A percentile compares a stretch with the other conserved stretches of the same genome.
These are phyloP conservation scores for Colletotrichum lini DNA, from an alignment of 2,329 filamentous ascomycete species.

Conservation along the genomic window DNA sequence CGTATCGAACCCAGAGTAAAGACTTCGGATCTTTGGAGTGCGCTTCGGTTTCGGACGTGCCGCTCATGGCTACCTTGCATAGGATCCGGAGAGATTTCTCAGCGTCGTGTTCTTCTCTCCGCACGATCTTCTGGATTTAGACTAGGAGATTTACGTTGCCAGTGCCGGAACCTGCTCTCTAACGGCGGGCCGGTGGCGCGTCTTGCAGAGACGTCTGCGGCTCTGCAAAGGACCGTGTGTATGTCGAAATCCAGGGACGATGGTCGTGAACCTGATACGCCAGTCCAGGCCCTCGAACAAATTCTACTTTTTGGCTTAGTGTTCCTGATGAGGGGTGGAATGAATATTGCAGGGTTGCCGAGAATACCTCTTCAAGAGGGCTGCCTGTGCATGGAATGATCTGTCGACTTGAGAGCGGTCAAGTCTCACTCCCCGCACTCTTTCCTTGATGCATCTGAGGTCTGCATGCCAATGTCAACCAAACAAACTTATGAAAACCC, in stretches of 20 bases:
- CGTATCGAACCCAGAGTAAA: background rate
- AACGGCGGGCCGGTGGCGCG: background rate
- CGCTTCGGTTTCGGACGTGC: background rate
- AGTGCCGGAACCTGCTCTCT: background rate
- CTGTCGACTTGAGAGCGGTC: too few species aligned
- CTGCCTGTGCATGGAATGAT: too few species aligned
- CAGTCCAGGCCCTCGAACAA: background rate
- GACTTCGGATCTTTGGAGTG: background rate
- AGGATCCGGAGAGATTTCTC: too few species aligned
- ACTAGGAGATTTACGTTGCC: background rate
- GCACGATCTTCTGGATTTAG: background rate
- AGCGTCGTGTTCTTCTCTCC: background rate
- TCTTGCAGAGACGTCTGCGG: background rate
- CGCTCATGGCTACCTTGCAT: background rate
- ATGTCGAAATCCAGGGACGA: background rate
- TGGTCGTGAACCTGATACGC: background rate
- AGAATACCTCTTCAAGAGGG: too few species aligned
- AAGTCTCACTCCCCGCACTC: too few species aligned
- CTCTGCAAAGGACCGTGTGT: conserved; percentile 18
- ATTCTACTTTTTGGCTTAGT: conserved; percentile 1
- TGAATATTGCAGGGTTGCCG: background rate
- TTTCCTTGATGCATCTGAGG: too few species aligned
- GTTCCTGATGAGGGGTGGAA: background rate
- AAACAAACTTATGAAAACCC: too few species aligned
- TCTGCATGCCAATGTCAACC: too few species aligned